These are phyloP conservation scores for Colletotrichum cereale DNA, from an alignment of 2,329 filamentous ascomycete species.

Conservation along the genomic window DNA sequence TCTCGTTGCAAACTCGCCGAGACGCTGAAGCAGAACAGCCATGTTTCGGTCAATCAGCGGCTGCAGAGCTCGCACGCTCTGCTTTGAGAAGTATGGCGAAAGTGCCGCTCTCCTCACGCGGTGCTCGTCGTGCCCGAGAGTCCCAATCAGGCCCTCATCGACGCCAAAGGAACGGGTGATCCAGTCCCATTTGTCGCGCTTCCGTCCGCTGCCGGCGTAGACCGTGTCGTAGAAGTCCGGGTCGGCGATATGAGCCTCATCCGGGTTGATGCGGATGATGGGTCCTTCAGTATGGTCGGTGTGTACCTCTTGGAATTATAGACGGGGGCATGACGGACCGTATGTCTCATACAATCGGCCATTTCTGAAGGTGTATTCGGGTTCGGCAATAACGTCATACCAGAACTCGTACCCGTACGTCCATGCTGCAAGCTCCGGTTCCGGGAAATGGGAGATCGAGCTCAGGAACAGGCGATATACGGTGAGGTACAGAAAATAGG, in stretches of 20 bases:
- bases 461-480: conserved; percentile 43
- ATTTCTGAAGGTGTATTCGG: background rate
- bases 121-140: conserved; percentile 5
- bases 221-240: conserved; percentile 5
- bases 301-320: too few species aligned
- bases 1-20: background rate
- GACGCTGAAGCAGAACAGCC: background rate
- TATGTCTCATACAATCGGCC: background rate
- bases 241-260: background rate
- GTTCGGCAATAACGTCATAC: background rate
- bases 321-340: background rate
- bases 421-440: conserved; percentile 43
- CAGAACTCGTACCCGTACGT: conserved; percentile 29
- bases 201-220: background rate
- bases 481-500: conserved; percentile 8
- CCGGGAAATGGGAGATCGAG: conserved; percentile 43
- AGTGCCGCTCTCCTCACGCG: background rate
- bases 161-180: conserved; percentile 35
- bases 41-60: background rate
- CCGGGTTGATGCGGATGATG: background rate
- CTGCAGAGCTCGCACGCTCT: conserved; percentile 7
- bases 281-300: background rate
- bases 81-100: conserved; percentile 1
- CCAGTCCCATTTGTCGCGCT: conserved; percentile 5
- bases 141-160: conserved; percentile 4